A percentile compares a stretch with the other conserved stretches of the same genome.
phyloP scores from a whole-genome alignment of 2,329 filamentous ascomycete species.

The Fusarium nurragi region DNA sequence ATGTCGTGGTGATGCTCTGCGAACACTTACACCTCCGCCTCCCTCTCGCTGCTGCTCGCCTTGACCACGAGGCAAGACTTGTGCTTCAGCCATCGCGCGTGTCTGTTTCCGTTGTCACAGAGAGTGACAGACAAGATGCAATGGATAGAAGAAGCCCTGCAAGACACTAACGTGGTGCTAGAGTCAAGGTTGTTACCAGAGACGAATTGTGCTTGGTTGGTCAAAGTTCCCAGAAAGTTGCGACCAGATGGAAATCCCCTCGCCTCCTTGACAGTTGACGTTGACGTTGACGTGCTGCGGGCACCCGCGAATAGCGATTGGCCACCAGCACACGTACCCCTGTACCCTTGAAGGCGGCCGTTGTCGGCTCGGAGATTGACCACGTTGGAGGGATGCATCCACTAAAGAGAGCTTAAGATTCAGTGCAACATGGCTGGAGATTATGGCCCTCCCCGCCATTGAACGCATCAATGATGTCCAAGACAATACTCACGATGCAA shows the following conservation, averaged over 20 bases:
- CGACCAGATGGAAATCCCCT: slow-evolving; percentile 34
- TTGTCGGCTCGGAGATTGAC: slow-evolving; percentile 27
- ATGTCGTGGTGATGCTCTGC: slow-evolving; percentile 1
- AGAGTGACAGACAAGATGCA: not conserved
- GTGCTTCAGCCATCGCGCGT: slow-evolving; percentile 42
- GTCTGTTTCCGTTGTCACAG: slow-evolving; percentile 13
- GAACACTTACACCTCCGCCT: slow-evolving; percentile 43
- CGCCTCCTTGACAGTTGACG: slow-evolving; percentile 22
- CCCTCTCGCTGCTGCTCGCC: slow-evolving; percentile 39
- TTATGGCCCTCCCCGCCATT: slow-evolving; percentile 18
- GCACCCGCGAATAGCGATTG: slow-evolving; percentile 33
- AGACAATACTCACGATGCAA: slow-evolving; percentile 13
- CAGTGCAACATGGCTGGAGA: slow-evolving; percentile 18
- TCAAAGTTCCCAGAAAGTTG: slow-evolving; percentile 5
- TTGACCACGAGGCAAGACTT: slow-evolving; percentile 40
- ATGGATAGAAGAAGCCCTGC: slow-evolving; percentile 3
- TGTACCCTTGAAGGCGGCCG: slow-evolving; percentile 8
- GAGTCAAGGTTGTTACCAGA: slow-evolving; percentile 28
- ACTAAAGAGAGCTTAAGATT: slow-evolving; percentile 12
- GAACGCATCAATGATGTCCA: slow-evolving; percentile 14
- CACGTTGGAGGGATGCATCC: slow-evolving; percentile 20
- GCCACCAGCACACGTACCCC: slow-evolving; percentile 16
- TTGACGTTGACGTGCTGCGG: slow-evolving; percentile 34
- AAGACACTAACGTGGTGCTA: slow-evolving; percentile 15
- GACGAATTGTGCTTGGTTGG: slow-evolving; percentile 24